phyloP scores from a whole-genome alignment of 306 rosid species.

The Hippophae gyantsensis region DNA sequence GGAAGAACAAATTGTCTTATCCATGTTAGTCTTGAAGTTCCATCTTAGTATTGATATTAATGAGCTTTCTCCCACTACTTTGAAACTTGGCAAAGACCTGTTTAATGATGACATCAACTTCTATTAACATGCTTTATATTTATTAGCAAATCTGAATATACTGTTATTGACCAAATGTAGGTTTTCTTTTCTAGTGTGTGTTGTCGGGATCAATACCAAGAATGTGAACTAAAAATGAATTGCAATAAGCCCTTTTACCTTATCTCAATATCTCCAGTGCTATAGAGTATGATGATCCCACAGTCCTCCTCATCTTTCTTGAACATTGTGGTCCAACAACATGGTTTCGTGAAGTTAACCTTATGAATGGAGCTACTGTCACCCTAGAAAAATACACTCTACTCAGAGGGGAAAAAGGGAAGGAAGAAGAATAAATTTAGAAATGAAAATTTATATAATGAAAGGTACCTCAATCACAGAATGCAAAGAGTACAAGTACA shows the following conservation, averaged over 20 bases:
- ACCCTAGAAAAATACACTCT: conserved; percentile 40
- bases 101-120: conserved; percentile 19
- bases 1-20: conserved; percentile 62
- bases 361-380: conserved; percentile 36
- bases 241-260: conserved; percentile 42
- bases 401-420: conserved; percentile 21
- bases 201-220: background rate
- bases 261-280: conserved; percentile 66
- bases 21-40: conserved; percentile 58
- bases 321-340: conserved; percentile 66
- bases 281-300: conserved; percentile 54
- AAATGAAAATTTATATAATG: conserved; percentile 16
- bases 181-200: too few relatives aligned
- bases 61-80: conserved; percentile 55
- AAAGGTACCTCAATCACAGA: conserved; percentile 52
- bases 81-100: conserved; percentile 75
- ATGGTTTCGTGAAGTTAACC: conserved; percentile 49
- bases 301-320: conserved; percentile 54
- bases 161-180: too few relatives aligned
- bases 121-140: background rate
- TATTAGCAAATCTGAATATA: too few relatives aligned
- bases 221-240: conserved; percentile 8
- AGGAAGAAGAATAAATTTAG: conserved; percentile 6
- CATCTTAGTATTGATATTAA: conserved; percentile 60
- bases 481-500: conserved; percentile 45